Conservation (phyloP, 2,329 filamentous ascomycete species). For the Tolypocladium tropicale region DNA sequence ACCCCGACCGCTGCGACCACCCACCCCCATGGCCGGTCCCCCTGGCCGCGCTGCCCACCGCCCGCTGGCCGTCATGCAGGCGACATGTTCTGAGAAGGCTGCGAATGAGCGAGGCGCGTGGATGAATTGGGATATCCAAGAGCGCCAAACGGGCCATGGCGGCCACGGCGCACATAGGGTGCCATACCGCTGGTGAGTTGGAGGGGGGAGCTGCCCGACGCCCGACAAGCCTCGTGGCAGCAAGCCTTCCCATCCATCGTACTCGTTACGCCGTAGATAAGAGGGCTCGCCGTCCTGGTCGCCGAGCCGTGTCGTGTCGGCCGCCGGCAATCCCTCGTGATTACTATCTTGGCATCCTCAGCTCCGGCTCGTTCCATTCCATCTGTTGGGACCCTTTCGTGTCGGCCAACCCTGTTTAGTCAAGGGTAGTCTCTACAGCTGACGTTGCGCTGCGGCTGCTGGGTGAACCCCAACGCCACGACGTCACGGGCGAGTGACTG, state of each 20-base stretch:
- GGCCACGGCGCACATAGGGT: background rate
- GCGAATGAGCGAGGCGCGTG: background rate
- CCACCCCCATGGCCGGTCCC: background rate
- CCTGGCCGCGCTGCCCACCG: background rate
- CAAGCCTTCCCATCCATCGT: too few relatives aligned
- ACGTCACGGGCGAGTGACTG: constrained; percentile 1
- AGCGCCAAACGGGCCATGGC: background rate
- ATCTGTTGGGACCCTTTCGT: background rate
- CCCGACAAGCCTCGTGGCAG: background rate
- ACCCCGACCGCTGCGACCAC: background rate
- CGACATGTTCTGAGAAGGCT: background rate
- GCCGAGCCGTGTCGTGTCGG: background rate
- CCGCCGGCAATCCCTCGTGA: background rate
- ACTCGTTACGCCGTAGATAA: background rate
- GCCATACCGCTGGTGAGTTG: background rate
- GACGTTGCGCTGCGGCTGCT: background rate
- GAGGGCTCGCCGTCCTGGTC: background rate
- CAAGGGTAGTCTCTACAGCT: background rate
- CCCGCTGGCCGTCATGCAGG: background rate
- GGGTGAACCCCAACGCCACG: constrained; percentile 1
- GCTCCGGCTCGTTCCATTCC: background rate
- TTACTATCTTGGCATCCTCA: background rate
- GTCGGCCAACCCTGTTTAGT: background rate
- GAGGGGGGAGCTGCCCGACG: background rate
- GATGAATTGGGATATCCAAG: background rate